A percentile compares a stretch with the other conserved stretches of the same genome.
Evolutionary conservation across 176 grass and related monocot species (phyloP).

Genomic region (Phyllostachys edulis): DNA sequence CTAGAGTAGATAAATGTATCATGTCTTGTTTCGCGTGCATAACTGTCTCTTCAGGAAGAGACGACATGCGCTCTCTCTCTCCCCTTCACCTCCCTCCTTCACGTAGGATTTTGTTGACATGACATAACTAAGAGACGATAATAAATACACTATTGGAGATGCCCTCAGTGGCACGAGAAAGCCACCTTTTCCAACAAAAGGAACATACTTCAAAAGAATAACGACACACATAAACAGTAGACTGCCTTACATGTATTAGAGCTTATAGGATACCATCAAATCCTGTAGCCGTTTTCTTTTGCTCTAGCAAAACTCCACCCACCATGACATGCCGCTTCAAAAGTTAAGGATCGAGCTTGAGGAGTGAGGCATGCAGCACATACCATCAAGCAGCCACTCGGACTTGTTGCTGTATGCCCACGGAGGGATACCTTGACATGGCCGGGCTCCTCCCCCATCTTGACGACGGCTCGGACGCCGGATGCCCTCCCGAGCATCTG

Average conservation of each 20-base stretch:
- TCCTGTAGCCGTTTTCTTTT: background rate
- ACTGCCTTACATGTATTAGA: background rate
- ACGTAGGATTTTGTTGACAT: no score
- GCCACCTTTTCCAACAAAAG: background rate
- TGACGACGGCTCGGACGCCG: constrained; percentile 74
- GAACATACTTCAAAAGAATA: background rate
- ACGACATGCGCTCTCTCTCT: no score
- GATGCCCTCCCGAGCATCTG: constrained; percentile 87
- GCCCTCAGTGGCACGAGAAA: background rate
- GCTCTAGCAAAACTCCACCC: no score
- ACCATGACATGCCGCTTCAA: no score
- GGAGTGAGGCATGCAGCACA: background rate
- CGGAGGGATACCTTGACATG: constrained; percentile 84
- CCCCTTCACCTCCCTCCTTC: no score
- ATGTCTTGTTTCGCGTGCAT: no score
- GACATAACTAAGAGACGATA: no score
- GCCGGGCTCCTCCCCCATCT: no score
- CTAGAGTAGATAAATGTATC: no score
- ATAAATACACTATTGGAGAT: no score
- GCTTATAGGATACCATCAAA: background rate
- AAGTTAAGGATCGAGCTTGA: background rate
- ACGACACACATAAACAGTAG: background rate
- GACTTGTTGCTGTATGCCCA: constrained; percentile 65
- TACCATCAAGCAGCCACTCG: constrained; percentile 85
- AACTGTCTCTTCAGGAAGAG: no score